phyloP scores from a whole-genome alignment of 2,329 filamentous ascomycete genomes.

The Aulographum hederae region DNA sequence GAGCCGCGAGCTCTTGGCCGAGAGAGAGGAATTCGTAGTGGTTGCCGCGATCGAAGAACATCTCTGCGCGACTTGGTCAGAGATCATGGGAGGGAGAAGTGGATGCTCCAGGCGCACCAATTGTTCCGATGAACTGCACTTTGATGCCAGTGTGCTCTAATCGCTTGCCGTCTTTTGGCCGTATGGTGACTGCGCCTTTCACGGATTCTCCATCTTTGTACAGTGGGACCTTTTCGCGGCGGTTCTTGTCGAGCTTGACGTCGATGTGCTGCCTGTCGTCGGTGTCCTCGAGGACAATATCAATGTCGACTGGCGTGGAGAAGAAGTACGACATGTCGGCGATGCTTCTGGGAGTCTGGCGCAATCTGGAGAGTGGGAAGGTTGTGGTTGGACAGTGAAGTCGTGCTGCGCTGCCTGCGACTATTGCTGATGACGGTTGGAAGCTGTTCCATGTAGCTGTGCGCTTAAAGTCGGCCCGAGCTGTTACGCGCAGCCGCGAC shows the following conservation, averaged over 20 bases:
- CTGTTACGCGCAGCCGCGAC: no score
- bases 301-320: constrained; percentile 95
- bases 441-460: no score
- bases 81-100: constrained; percentile 2
- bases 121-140: constrained; percentile 97
- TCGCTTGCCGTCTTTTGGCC: constrained; percentile 94
- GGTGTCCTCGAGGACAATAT: constrained; percentile 88
- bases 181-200: constrained; percentile 84
- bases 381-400: no score
- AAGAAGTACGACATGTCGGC: constrained; percentile 90
- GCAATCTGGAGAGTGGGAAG: no score
- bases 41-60: constrained; percentile 99
- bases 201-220: constrained; percentile 98
- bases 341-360: no score
- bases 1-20: constrained; percentile 89
- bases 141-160: constrained; percentile 98
- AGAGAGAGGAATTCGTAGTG: constrained; percentile 98
- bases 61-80: constrained; percentile 41
- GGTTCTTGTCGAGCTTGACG: constrained; percentile 86
- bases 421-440: no score
- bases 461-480: no score
- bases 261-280: constrained; percentile 93
- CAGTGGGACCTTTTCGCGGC: constrained; percentile 86
- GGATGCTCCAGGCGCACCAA: constrained; percentile 41
- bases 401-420: no score